A percentile compares a stretch with the other conserved stretches of the same genome.
These are phyloP conservation scores for Fragilaria crotonensis DNA, from an alignment of 108 stramenopile species.

Conservation along the genomic window DNA sequence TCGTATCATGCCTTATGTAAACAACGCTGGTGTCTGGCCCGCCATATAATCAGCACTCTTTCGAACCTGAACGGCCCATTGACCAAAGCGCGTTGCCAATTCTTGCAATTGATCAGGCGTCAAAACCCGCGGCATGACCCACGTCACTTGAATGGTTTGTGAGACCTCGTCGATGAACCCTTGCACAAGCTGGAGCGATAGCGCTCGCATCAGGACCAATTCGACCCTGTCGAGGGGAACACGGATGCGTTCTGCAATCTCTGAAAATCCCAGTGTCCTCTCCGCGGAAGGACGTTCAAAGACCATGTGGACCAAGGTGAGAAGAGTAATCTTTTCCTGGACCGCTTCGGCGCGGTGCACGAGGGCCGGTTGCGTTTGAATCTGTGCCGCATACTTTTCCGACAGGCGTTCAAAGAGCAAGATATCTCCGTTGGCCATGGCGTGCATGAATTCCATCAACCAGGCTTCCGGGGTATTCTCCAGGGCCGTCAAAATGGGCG, in stretches of 20 bases:
- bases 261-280: conserved; percentile 80
- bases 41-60: conserved; percentile 62
- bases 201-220: conserved; percentile 95
- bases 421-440: conserved; percentile 87
- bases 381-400: conserved; percentile 43
- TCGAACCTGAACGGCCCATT: conserved; percentile 74
- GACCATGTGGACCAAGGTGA: conserved; percentile 91
- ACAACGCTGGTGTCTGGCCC: conserved; percentile 21
- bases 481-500: conserved; percentile 71
- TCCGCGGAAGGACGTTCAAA: conserved; percentile 88
- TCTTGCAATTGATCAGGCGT: conserved; percentile 62
- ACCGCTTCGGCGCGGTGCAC: conserved; percentile 69
- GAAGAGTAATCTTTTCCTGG: conserved; percentile 92
- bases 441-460: conserved; percentile 80
- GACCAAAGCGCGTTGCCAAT: conserved; percentile 76
- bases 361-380: conserved; percentile 82
- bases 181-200: conserved; percentile 88
- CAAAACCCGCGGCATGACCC: conserved; percentile 98
- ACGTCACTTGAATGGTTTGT: conserved; percentile 79
- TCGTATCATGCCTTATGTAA: conserved; percentile 1
- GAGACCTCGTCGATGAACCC: conserved; percentile 87
- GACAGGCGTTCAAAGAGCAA: conserved; percentile 56
- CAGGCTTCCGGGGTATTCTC: conserved; percentile 65
- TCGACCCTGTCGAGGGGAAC: conserved; percentile 89
- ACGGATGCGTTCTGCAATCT: conserved; percentile 74